Base-by-base conservation (phyloP, 257 asterid genomes). In the Paraleonurus japonicus region DNA sequence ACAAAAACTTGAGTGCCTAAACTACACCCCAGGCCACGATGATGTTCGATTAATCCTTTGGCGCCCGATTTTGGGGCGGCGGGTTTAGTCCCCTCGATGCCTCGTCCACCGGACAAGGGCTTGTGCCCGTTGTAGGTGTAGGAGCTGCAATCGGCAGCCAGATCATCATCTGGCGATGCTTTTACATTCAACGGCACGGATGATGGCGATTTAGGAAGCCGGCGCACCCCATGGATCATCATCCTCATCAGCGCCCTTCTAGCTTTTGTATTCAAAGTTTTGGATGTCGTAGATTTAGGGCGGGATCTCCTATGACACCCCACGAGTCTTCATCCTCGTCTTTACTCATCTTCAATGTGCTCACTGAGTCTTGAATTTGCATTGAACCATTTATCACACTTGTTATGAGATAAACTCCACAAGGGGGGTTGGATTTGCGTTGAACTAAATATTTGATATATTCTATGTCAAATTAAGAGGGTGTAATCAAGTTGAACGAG, bases 141-240 rank as follows among this genome's bases (percentile, higher is more conserved):
- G 97, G 95, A 27, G 96, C 96, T 12, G 95, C 97, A 72, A 92
- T 87, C 9, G 97, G 82, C 16, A 90, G 92, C 97, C 97, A 92
- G 96, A 61, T 92, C 95, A 10, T 85, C 93, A 69, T 80, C 90
- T 28, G 74, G 87, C 1, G 92, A 63, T 26, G 88, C 69, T 80
- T 78, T 91, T 77, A 82, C 69, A 28, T 72, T 78, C 73, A 78
- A 59, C 12, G 87, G 71, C 78, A 76, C 85, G 64, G 82, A 67
- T 63, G 93, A 80, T 5, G 87, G 27, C 72, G 86, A 35, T 72
- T 79, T 86, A 15, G 95, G 93, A 79, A 79, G n/a, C 81, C 4
- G 91, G 92, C 67, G 88, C 84, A 28, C 88, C 92, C 96, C 95
- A 86, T 1, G 89, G 89, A 61, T 87, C 90, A 41, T 87, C 90